Evolutionary conservation across 1,284 basidiomycete species (phyloP), one percentile per base, ranked within the genome.

Genomic region (Apiotrichum porosum): DNA sequence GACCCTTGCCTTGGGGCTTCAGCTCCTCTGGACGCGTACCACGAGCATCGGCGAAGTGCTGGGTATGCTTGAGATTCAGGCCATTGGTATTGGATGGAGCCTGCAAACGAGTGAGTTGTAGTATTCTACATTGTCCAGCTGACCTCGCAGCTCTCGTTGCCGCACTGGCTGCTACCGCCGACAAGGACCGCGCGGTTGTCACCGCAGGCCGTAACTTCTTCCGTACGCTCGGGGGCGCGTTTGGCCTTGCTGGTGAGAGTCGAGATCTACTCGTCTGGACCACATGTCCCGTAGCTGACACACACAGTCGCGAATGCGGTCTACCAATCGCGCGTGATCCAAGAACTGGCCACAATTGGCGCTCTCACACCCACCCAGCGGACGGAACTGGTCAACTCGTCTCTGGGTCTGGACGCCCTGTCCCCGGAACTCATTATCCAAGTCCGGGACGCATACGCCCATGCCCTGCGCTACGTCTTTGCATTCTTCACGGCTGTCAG

Each of bases 191-290:
- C 14, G 62, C 62, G 4, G 61, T 65, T 22, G 58, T 65, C 17
- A 65, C 62, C 28, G 48, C 58, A 0, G 46, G 50, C 9, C 53
- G 62, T 5, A 62, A 62, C 46, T 65, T 65, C 47, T 62, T 65
- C 53, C 54, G 62, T 6, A 60, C 61, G 3, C 58, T 65, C 49
- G 62, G 62, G 17, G 61, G 57, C 6, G 50, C 62, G 14, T 61
- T 62, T 37, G 61, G 61, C 6, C 51, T 62, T 17, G 60, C 62
- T 19, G 45, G 57, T 57, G 36, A 47, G 52, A 39, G 4, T n/a
- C 17, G 17, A 33, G 4, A 22, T 26, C 28, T n/a, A n/a, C n/a
- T n/a, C n/a, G n/a, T n/a, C n/a, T n/a, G n/a, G n/a, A n/a, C n/a
- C 8, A 51, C 41, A n/a, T n/a, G n/a, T n/a, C n/a, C n/a, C n/a